Percentiles rank a stretch among this genome's conserved stretches.
Conservation (phyloP, 225 moss, liverwort and hornwort genomes). For the Rhytidiadelphus loreus region DNA sequence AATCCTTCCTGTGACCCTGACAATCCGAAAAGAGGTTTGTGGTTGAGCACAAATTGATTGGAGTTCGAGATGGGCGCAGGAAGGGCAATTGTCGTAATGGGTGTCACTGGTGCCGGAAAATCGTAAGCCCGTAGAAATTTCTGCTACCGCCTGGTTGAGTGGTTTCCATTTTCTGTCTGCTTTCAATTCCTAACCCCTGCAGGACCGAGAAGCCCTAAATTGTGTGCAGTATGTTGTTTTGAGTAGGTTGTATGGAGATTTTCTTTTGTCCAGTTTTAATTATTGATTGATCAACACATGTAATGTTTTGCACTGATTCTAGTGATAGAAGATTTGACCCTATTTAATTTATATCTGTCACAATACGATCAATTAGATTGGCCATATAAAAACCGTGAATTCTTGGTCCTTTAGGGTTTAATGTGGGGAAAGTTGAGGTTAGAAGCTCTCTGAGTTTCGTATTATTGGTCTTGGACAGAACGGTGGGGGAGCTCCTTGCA, state of each 20-base stretch:
- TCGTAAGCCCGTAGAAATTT: conserved; percentile 20
- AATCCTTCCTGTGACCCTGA: neutral
- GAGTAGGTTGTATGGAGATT: neutral
- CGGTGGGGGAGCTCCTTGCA: conserved; percentile 63
- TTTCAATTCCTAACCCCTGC: neutral
- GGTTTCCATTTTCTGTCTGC: neutral
- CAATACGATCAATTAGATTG: neutral
- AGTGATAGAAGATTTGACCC: neutral
- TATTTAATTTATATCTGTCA: neutral
- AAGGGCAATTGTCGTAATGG: conserved; percentile 43
- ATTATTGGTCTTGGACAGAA: conserved; percentile 21
- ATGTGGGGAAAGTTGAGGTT: neutral
- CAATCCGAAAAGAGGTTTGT: neutral
- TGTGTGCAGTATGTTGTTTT: neutral
- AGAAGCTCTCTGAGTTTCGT: neutral
- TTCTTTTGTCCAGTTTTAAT: neutral
- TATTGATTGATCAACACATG: neutral
- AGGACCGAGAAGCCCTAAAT: neutral
- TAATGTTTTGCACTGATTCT: neutral
- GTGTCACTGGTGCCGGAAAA: conserved; percentile 48
- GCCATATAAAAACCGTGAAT: neutral
- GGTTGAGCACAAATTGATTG: neutral
- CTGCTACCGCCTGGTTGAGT: neutral
- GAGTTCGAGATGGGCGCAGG: conserved; percentile 16
- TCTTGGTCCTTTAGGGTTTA: neutral